phyloP scores from a whole-genome alignment of 192 early-diverging fungal species.

The Pilaira anomala region DNA sequence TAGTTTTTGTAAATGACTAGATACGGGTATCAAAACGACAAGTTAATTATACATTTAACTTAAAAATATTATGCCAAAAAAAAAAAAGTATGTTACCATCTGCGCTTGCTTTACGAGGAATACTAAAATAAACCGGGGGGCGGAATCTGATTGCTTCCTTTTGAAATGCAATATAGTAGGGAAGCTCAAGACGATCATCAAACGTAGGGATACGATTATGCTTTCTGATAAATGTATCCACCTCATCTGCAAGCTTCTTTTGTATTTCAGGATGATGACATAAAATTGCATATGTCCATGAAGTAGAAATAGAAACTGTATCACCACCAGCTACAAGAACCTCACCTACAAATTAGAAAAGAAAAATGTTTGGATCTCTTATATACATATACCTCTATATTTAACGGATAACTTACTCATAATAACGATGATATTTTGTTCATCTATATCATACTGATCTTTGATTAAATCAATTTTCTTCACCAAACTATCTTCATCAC shows the following conservation, averaged over 20 bases:
- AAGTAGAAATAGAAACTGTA: background rate
- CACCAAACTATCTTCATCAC: background rate
- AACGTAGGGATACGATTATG: slow-evolving; percentile 2
- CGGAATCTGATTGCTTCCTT: slow-evolving; percentile 19
- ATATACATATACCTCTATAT: too few relatives aligned
- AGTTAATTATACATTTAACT: background rate
- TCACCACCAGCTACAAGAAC: background rate
- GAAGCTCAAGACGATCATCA: slow-evolving; percentile 2
- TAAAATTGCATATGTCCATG: slow-evolving; percentile 2
- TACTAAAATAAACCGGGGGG: slow-evolving; percentile 7
- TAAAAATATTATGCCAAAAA: background rate
- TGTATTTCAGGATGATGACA: slow-evolving; percentile 23
- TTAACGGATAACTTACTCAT: background rate
- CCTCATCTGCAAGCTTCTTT: slow-evolving; percentile 9
- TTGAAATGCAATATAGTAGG: slow-evolving; percentile 7
- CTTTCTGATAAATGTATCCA: slow-evolving; percentile 6
- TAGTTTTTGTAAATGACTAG: background rate
- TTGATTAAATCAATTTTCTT: background rate
- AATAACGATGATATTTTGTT: background rate
- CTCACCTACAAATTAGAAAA: background rate
- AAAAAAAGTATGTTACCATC: slow-evolving; percentile 16
- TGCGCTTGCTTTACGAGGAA: slow-evolving; percentile 17
- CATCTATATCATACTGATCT: background rate
- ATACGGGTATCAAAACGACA: background rate
- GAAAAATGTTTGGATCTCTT: background rate